These are phyloP conservation scores for Suillus subluteus DNA, from an alignment of 768 basidiomycete species.

Conservation along the genomic window DNA sequence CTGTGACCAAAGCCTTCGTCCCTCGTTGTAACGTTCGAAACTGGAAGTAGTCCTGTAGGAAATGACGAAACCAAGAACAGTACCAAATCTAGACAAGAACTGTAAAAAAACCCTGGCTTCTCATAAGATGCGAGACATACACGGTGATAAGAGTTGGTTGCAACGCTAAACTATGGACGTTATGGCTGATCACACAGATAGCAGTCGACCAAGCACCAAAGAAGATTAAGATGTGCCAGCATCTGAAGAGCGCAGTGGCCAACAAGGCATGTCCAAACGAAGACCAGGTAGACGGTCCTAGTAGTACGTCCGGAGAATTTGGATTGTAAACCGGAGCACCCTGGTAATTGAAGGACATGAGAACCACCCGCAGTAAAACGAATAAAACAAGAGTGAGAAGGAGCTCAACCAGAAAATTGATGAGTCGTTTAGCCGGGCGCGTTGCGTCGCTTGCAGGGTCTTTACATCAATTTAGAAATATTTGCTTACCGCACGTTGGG, in stretches of 20 bases:
- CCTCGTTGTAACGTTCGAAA: constrained; percentile 80
- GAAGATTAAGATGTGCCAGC: constrained; percentile 61
- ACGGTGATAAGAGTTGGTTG: constrained; percentile 67
- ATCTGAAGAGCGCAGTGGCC: constrained; percentile 35
- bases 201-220: constrained; percentile 64
- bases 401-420: neutral
- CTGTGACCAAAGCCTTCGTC: constrained; percentile 68
- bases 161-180: constrained; percentile 47
- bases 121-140: constrained; percentile 40
- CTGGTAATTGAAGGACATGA: constrained; percentile 12
- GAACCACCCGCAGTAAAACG: neutral
- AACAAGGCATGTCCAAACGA: constrained; percentile 46
- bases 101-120: constrained; percentile 18
- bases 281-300: constrained; percentile 20
- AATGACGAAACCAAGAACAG: constrained; percentile 75
- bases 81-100: constrained; percentile 50
- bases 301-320: neutral
- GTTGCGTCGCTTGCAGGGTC: too few relatives aligned
- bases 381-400: neutral
- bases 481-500: neutral
- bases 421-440: too few relatives aligned
- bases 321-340: neutral
- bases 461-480: too few relatives aligned
- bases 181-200: constrained; percentile 55
- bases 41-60: constrained; percentile 74